Evolutionary conservation across 108 stramenopile species (phyloP), one percentile per base, ranked within the genome.

Genomic region (Nitzschia putrida): DNA sequence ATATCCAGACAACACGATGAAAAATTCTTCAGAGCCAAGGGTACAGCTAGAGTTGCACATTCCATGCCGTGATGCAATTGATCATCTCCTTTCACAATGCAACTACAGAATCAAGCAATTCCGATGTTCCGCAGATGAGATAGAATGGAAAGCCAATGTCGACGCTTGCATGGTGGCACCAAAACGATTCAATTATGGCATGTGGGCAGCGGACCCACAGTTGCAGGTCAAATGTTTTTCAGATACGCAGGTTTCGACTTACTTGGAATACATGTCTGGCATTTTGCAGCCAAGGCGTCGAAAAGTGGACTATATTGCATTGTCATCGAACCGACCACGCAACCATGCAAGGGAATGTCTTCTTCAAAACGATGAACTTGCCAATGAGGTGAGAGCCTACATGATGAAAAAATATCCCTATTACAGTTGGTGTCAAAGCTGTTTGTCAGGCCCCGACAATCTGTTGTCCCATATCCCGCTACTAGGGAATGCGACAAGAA

Each of bases 1-100:
- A 3, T 1, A 34, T 4, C 4, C 29, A 3, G 4, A 4, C 29
- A 34, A 3, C 29, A 34, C 1, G 1, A 34, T 3, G 29, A 34
- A 34, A 1, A 34, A 34, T 34, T 34, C 29, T 34, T 34, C 29
- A 4, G 29, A 4, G 3, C 29, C 29, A 34, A 3, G 3, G 1
- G 29, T 34, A 34, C 29, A 34, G 29, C 43, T 80, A 14, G 80
- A 81, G 44, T 42, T 81, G 16, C 80, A 81, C 60, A 60, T 81
- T 14, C 80, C 80, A 23, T 81, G 80, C 49, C 71, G 80, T 14
- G 72, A 81, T 77, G 65, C 64, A 10, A 7, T 81, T n/a, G 75
- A 72, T 16, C 76, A 77, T 40, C 52, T 81, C 14, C 59, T 81
- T 65, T 77, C 76, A 22, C 14, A 44, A 21, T 80, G 80, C 45